Evolutionary conservation across 192 early-diverging fungal genomes (phyloP).

Genomic region (Funneliformis geosporum): DNA sequence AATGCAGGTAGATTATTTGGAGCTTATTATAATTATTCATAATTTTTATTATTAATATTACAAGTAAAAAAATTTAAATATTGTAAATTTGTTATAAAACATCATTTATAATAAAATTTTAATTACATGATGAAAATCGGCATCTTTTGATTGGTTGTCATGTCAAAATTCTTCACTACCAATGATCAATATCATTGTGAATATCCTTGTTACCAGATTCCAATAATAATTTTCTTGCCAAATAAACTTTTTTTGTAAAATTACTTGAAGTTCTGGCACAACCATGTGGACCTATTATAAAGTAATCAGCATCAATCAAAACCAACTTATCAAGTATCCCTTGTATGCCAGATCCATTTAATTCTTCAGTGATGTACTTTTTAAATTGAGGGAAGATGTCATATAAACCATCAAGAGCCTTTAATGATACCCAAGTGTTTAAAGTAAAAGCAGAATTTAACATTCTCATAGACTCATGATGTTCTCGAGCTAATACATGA

Average conservation of each 20-base stretch:
- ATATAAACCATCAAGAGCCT: neutral
- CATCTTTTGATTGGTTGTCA: no score
- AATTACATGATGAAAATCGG: no score
- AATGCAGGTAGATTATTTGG: constrained; percentile 27
- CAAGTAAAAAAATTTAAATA: no score
- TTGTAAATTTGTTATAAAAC: no score
- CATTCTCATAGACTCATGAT: constrained; percentile 40
- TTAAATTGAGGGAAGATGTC: neutral
- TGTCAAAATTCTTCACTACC: neutral
- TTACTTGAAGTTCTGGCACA: no score
- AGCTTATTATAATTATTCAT: neutral
- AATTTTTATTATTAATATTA: neutral
- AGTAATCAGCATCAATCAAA: neutral
- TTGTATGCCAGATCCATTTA: neutral
- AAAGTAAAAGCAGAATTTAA: neutral
- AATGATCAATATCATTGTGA: neutral
- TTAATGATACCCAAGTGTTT: constrained; percentile 6
- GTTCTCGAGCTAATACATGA: constrained; percentile 14
- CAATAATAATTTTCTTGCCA: no score
- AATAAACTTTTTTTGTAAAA: no score
- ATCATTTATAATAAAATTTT: no score
- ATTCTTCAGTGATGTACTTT: neutral
- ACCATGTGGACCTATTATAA: neutral
- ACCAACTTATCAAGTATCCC: neutral
- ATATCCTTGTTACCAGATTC: no score